These are phyloP conservation scores for Myochromella boudieri DNA, from an alignment of 768 basidiomycete genomes.

Conservation along the genomic window DNA sequence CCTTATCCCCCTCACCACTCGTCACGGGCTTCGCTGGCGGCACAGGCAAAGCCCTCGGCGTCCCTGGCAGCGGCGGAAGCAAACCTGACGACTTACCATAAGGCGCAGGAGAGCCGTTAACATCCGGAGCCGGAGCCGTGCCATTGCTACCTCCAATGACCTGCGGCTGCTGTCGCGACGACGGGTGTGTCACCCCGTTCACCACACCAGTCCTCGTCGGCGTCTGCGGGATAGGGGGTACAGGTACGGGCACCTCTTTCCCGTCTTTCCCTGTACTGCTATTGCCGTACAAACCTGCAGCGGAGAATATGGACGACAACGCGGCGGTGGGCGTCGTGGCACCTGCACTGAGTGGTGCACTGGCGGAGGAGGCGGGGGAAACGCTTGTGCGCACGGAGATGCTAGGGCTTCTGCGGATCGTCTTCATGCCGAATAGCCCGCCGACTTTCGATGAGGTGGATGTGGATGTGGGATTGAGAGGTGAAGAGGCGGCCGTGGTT, in stretches of 20 bases:
- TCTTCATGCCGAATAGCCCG: constrained; percentile 23
- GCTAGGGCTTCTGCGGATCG: constrained; percentile 12
- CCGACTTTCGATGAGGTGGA: constrained; percentile 8
- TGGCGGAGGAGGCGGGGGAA: no score
- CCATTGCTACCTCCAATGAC: not conserved
- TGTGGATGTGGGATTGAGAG: constrained; percentile 1
- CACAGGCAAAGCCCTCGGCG: constrained; percentile 1
- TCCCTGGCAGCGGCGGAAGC: not conserved
- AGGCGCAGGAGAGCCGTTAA: no score
- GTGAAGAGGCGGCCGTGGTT: constrained; percentile 19
- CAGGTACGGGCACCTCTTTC: no score
- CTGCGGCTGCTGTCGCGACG: not conserved
- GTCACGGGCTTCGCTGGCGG: constrained; percentile 12
- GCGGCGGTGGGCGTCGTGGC: constrained; percentile 1
- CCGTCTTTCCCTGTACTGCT: no score
- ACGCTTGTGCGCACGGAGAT: constrained; percentile 13
- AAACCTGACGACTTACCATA: no score
- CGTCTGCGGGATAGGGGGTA: not conserved
- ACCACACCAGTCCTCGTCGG: not conserved
- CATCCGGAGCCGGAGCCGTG: constrained; percentile 7
- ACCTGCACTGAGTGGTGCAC: no score
- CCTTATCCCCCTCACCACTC: constrained; percentile 11
- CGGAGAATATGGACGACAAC: not conserved
- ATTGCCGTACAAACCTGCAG: no score
- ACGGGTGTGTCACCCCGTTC: not conserved